Base-by-base conservation (phyloP, 768 basidiomycete genomes). In the Chalciporus piperatus region DNA sequence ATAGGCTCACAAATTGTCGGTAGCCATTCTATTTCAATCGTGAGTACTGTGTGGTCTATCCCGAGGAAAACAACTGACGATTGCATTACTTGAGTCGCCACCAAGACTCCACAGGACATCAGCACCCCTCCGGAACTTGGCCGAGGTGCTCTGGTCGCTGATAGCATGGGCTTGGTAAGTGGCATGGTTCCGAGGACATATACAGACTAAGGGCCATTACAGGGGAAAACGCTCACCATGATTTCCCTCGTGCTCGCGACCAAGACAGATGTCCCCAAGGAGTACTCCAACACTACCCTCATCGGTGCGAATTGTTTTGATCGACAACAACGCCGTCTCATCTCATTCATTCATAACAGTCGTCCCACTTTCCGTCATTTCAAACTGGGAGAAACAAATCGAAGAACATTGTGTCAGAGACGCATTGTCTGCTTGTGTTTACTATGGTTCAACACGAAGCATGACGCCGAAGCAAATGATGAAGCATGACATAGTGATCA, bases 191-290 rank as follows among this genome's bases (percentile, higher is more conserved):
- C 6, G 20, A 20, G 19, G 11, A 33, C 14, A 30, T 6, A 14
- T 25, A 48, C 41, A 19, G 33, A 27, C 33, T 62, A 41, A 59
- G 16, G 23, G 52, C 1, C n/a, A 52, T 41, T 38, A 7, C 54
- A 87, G 85, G 94, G 94, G 0, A 97, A 96, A 76, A 97, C 95
- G 0, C 73, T 97, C 38, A 92, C 90, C 0, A 92, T 93, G 80
- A 72, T 97, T 37, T 77, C 92, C 6, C 74, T 97, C 14, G 78
- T 93, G 37, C 68, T 94, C 23, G 83, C 89, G 2, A 94, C 93
- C 2, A 87, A 84, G 63, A 62, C 75, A 10, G 87, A 94, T 40
- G 56, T 78, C 12, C 75, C 82, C 1, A 51, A 63, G 2, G 78
- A 76, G 4, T 83, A 76, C 60, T 84, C 80, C 40, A 83, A 82